Base-by-base conservation (phyloP, 495 filamentous ascomycete species). In the Daldinia grandis region DNA sequence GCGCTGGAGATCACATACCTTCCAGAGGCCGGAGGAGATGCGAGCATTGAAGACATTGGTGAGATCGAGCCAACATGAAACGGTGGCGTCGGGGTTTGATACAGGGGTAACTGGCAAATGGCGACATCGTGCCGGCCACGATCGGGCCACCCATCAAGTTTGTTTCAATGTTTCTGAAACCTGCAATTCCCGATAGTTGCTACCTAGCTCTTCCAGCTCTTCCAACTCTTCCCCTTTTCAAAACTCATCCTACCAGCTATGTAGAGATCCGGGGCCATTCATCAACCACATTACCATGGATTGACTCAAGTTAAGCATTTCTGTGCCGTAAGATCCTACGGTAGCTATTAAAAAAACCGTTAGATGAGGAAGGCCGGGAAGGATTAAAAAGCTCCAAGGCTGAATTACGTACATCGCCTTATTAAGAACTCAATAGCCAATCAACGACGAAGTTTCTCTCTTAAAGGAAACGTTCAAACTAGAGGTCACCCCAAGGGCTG, bases 151-250 rank as follows among this genome's bases (percentile, higher is more conserved):
- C 42, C 15, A 24, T n/a, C 27, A 37, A 33, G 8, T 64, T 49
- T 55, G 55, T 57, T 64, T 64, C 69, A 33, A 72, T 61, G 69
- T 64, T 64, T 67, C 59, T 58, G 61, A 68, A 66, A 64, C 65
- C 12, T 44, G 56, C 21, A 44, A 62, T 62, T 60, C 50, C 57
- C 59, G 63, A 54, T 60, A 44, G n/a, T 33, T 7, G 28, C 14
- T 35, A 35, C 7, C 7, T 9, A 35, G 27, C 7, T 42, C 28
- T 31, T 51, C 60, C 30, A 50, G 14, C 9, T 57, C 47, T 10
- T 40, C 31, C 31, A 33, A 33, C 31, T 30, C 21, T 73, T 58
- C 51, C 70, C 57, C 42, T 40, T 64, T 64, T 49, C 40, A 68
- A 64, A 64, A 57, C 42, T 24, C 9, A 19, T 21, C 1, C 40